phyloP scores from a whole-genome alignment of 2,329 filamentous ascomycete species.

The Botrytis aclada region DNA sequence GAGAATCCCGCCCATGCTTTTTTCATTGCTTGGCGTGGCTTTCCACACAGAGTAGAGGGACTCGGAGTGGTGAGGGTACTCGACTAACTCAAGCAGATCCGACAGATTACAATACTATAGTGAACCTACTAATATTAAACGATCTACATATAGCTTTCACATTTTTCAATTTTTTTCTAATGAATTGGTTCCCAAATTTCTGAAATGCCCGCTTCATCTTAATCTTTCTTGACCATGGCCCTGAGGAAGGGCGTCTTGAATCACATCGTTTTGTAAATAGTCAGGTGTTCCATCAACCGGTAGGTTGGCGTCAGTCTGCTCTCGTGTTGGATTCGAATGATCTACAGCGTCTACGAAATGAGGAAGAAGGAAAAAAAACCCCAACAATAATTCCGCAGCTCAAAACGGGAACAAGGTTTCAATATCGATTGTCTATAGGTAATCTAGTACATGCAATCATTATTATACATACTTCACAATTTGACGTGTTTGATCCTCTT shows the following conservation, averaged over 20 bases:
- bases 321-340: slow-evolving; percentile 15
- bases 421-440: neutral
- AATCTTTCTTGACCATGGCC: neutral
- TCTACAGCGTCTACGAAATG: slow-evolving; percentile 12
- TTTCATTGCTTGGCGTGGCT: neutral
- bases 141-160: slow-evolving; percentile 13
- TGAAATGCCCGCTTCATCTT: slow-evolving; percentile 11
- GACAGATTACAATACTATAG: neutral
- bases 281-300: neutral
- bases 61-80: neutral
- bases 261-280: neutral
- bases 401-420: slow-evolving; percentile 11
- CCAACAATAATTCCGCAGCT: slow-evolving; percentile 2
- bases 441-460: slow-evolving; percentile 9
- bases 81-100: neutral
- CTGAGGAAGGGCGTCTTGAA: neutral
- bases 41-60: neutral
- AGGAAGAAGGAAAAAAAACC: neutral
- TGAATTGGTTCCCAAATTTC: slow-evolving; percentile 1
- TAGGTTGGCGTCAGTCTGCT: slow-evolving; percentile 6
- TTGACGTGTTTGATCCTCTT: slow-evolving; percentile 1
- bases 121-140: slow-evolving; percentile 8
- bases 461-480: slow-evolving; percentile 4
- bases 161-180: neutral
- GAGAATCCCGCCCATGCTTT: neutral